A percentile compares a stretch with the other conserved stretches of the same genome.
phyloP scores from a whole-genome alignment of 352 stramenopile genomes.

The Pythium periplocum region DNA sequence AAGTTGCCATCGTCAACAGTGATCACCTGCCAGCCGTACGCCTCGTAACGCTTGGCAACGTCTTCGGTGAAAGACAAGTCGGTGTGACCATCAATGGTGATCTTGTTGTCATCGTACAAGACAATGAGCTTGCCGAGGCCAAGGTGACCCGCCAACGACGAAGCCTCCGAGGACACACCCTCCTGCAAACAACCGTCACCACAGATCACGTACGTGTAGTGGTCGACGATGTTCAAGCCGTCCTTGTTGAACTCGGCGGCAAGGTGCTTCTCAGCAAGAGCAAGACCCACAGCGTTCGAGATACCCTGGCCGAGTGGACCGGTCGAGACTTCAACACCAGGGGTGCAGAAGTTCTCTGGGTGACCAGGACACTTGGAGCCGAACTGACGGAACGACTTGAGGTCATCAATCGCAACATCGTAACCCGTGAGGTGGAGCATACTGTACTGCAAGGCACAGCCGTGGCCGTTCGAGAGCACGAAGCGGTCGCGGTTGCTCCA shows the following conservation, averaged over 20 bases:
- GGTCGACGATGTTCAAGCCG: constrained; percentile 92
- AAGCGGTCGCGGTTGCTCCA: constrained; percentile 98
- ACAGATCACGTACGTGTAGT: constrained; percentile 99
- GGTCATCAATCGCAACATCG: constrained; percentile 94
- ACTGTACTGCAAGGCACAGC: constrained; percentile 97
- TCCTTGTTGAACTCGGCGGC: constrained; percentile 98
- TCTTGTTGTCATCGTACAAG: constrained; percentile 99
- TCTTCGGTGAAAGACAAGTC: constrained; percentile 98
- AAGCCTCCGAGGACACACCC: constrained; percentile 95
- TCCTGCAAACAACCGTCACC: constrained; percentile 99
- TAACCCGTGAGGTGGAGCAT: constrained; percentile 98
- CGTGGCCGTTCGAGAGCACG: constrained; percentile 98
- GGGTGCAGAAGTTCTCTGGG: constrained; percentile 96
- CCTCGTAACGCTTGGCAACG: constrained; percentile 96
- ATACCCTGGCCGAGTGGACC: constrained; percentile 97
- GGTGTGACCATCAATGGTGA: constrained; percentile 98
- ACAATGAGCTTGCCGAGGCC: constrained; percentile 98
- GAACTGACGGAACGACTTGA: constrained; percentile 97
- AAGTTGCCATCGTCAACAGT: constrained; percentile 93
- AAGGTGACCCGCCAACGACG: constrained; percentile 95
- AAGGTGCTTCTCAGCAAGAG: constrained; percentile 97
- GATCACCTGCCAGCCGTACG: constrained; percentile 98
- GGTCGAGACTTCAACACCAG: constrained; percentile 95
- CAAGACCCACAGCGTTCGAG: constrained; percentile 97
- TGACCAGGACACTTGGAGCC: constrained; percentile 95